Evolutionary conservation across 148 eudicot genomes (phyloP).

Genomic region (Arbutus unedo): DNA sequence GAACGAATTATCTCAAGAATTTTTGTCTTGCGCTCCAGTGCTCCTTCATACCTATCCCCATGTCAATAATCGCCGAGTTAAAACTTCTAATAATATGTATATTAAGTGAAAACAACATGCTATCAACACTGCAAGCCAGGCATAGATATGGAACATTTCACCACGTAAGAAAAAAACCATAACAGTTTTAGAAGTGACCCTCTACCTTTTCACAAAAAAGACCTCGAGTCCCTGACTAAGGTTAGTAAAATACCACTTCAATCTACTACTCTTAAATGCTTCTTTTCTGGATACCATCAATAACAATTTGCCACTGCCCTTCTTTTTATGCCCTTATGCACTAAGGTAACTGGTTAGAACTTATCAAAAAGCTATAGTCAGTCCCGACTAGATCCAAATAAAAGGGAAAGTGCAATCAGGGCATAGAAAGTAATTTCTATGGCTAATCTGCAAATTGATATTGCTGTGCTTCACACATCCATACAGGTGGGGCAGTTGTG

Average conservation of each 20-base stretch:
- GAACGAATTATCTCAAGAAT: conserved; percentile 69
- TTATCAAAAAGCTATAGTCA: neutral
- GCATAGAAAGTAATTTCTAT: neutral
- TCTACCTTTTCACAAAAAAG: neutral
- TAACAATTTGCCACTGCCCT: neutral
- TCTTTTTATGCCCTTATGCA: neutral
- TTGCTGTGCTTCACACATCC: neutral
- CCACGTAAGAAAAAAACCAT: neutral
- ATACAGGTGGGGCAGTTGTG: neutral
- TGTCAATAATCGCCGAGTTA: neutral
- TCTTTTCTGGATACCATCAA: neutral
- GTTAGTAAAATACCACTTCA: neutral
- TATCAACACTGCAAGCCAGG: neutral
- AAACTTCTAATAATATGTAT: neutral
- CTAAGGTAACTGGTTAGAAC: neutral
- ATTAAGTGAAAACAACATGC: neutral
- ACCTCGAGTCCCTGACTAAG: neutral
- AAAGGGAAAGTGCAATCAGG: neutral
- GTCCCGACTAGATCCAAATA: neutral
- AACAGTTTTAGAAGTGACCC: neutral
- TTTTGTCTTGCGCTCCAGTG: conserved; percentile 64
- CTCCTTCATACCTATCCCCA: conserved; percentile 70
- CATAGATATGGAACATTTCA: neutral
- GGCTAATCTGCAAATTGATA: neutral
- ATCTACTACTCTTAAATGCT: neutral